Evolutionary conservation across 768 basidiomycete species (phyloP).

Genomic region (Tricholoma bakamatsutake): DNA sequence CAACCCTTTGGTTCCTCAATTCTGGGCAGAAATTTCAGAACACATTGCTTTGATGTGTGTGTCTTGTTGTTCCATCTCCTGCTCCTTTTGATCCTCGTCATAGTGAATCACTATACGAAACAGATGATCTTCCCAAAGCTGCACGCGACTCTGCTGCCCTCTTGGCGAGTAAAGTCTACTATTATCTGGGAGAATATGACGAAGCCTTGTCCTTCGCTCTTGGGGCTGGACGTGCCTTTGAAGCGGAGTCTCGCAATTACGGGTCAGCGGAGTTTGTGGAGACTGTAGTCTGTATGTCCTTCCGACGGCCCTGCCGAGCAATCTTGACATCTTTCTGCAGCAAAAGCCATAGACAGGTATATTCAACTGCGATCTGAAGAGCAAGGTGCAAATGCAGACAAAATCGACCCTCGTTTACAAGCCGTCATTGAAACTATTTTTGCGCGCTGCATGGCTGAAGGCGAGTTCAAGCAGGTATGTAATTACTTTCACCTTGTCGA

Average conservation of each 20-base stretch:
- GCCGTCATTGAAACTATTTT: slow-evolving; percentile 89
- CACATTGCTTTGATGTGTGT: slow-evolving; percentile 84
- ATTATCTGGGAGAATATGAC: slow-evolving; percentile 91
- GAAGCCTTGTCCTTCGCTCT: slow-evolving; percentile 95
- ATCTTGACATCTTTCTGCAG: slow-evolving; percentile 32
- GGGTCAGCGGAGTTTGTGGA: slow-evolving; percentile 87
- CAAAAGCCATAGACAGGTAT: slow-evolving; percentile 94
- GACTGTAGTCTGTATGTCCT: slow-evolving; percentile 83
- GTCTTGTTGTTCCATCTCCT: slow-evolving; percentile 6
- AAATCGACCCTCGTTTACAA: slow-evolving; percentile 77
- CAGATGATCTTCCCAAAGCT: slow-evolving; percentile 62
- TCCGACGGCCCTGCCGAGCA: not conserved
- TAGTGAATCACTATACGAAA: slow-evolving; percentile 91
- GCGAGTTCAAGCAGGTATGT: slow-evolving; percentile 84
- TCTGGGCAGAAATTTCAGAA: slow-evolving; percentile 99
- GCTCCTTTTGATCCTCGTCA: slow-evolving; percentile 3
- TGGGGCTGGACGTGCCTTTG: slow-evolving; percentile 83
- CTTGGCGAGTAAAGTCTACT: slow-evolving; percentile 97
- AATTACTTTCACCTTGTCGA: slow-evolving; percentile 6
- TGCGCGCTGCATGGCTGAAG: slow-evolving; percentile 75
- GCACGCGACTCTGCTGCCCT: slow-evolving; percentile 83
- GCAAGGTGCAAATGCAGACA: slow-evolving; percentile 41
- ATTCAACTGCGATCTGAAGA: slow-evolving; percentile 64
- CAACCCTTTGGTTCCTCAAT: slow-evolving; percentile 80
- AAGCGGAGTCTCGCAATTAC: slow-evolving; percentile 55